Conservation (phyloP, 2,329 filamentous ascomycete genomes). For the Aspergillus brunneoviolaceus region DNA sequence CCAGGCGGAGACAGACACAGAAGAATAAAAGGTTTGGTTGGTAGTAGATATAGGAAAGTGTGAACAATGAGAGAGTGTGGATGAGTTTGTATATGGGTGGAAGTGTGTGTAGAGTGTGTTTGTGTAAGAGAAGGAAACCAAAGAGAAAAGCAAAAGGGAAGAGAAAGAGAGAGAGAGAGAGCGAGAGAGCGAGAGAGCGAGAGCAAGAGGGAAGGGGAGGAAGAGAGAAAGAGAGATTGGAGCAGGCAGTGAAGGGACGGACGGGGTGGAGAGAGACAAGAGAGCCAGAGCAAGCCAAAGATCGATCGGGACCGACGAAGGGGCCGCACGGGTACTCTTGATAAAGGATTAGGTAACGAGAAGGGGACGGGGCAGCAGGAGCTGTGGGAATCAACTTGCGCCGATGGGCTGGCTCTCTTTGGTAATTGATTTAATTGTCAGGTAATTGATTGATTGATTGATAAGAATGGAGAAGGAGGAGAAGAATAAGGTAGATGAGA, state of each 20-base stretch:
- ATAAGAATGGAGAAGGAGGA: conserved; percentile 7
- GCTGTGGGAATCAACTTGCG: no score
- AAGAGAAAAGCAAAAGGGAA: neutral
- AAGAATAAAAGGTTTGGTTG: conserved; percentile 2
- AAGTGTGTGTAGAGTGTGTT: neutral
- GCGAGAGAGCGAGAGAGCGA: neutral
- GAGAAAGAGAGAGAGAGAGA: no score
- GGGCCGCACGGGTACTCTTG: conserved; percentile 20
- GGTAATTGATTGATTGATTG: neutral
- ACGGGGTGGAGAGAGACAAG: conserved; percentile 14
- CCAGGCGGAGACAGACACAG: conserved; percentile 17
- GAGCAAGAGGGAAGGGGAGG: neutral
- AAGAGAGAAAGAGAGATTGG: conserved; percentile 11
- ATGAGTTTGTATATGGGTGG: neutral
- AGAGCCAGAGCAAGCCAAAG: conserved; percentile 4
- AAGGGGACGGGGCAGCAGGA: neutral
- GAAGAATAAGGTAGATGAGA: conserved; percentile 9
- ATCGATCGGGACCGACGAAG: conserved; percentile 19
- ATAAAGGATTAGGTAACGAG: conserved; percentile 12
- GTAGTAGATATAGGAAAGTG: neutral
- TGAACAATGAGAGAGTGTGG: neutral
- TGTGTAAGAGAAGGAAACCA: neutral
- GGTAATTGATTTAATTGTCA: no score
- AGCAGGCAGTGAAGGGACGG: conserved; percentile 15
- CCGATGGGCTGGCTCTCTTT: no score